Conservation (phyloP, 2,329 filamentous ascomycete genomes). For the Aspergillus pseudoterreus region DNA sequence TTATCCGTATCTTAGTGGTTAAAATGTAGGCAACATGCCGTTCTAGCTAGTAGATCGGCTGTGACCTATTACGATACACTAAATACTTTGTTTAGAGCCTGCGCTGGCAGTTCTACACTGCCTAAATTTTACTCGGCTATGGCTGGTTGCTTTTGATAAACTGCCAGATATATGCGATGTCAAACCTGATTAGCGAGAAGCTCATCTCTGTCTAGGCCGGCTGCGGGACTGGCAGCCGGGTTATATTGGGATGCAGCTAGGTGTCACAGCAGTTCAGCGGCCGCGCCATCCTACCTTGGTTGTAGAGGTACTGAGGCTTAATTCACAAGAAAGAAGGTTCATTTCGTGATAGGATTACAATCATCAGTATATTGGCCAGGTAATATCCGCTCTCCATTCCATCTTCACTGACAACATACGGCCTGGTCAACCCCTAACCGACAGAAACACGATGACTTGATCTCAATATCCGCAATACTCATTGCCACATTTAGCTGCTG, state of each 20-base stretch:
- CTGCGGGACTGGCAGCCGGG: conserved; percentile 38
- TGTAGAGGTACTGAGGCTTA: no score
- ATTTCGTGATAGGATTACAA: no score
- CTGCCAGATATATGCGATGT: conserved; percentile 39
- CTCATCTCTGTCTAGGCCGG: conserved; percentile 48
- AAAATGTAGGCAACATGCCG: conserved; percentile 64
- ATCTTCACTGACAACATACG: neutral
- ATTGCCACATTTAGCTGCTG: conserved; percentile 50
- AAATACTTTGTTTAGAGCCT: conserved; percentile 49
- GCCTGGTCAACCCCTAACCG: neutral
- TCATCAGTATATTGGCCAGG: no score
- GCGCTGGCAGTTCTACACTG: conserved; percentile 45
- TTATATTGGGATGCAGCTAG: conserved; percentile 41
- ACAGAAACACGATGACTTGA: conserved; percentile 58
- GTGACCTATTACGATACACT: conserved; percentile 38
- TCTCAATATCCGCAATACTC: conserved; percentile 56
- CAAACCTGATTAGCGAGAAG: conserved; percentile 43
- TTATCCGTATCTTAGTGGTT: conserved; percentile 69
- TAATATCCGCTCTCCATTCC: neutral
- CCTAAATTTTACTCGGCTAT: conserved; percentile 27
- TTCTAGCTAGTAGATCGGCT: conserved; percentile 59
- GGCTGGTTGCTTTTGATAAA: conserved; percentile 9
- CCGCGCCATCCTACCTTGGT: conserved; percentile 20
- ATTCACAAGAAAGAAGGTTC: no score
- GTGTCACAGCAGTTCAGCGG: conserved; percentile 45